Evolutionary conservation across 148 eudicot genomes (phyloP).

Genomic region (Selenicereus undatus): DNA sequence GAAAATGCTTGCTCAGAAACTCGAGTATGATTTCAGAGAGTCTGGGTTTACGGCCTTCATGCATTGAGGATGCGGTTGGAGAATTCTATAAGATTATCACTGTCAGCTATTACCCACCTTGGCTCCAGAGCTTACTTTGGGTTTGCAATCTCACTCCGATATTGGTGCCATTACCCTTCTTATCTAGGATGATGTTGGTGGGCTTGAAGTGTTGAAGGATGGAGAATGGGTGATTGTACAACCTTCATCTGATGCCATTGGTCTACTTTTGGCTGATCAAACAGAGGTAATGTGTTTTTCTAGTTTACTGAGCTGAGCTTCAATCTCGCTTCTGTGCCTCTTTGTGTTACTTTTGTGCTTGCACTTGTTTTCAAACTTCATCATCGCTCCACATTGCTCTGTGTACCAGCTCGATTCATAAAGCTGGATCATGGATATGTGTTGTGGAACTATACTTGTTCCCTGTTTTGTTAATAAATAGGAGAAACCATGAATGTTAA

Average conservation of each 20-base stretch:
- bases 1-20: conserved; percentile 69
- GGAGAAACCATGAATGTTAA: neutral
- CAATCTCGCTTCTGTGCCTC: neutral
- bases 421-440: neutral
- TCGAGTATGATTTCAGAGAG: conserved; percentile 76
- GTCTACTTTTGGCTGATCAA: conserved; percentile 87
- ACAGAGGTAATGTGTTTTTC: conserved; percentile 64
- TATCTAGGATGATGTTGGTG: conserved; percentile 83
- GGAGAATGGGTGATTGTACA: conserved; percentile 78
- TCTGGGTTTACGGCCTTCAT: conserved; percentile 54
- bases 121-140: conserved; percentile 89
- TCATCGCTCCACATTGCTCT: neutral
- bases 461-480: neutral
- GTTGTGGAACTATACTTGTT: neutral
- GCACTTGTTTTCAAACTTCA: no score
- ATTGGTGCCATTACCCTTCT: conserved; percentile 81
- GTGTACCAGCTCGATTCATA: neutral
- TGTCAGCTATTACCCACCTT: conserved; percentile 85
- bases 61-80: conserved; percentile 71
- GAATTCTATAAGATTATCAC: conserved; percentile 90
- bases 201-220: conserved; percentile 80
- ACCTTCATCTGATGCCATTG: conserved; percentile 65
- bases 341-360: neutral
- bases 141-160: conserved; percentile 88
- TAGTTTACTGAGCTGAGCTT: neutral